Base-by-base conservation (phyloP, 2,329 filamentous ascomycete species). In the Fusarium virguliforme region DNA sequence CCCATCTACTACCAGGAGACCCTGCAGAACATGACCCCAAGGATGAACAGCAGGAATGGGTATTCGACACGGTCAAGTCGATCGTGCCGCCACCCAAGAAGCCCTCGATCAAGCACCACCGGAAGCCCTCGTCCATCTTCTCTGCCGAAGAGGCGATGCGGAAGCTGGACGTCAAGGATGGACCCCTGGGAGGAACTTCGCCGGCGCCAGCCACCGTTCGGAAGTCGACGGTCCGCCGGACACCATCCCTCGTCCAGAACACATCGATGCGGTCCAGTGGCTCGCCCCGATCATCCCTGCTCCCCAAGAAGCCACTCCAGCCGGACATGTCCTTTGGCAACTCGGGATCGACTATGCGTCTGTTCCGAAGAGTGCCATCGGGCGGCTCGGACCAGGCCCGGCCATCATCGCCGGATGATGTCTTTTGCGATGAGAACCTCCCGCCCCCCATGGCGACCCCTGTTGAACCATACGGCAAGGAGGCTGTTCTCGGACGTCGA, bases 321-420 rank as follows among this genome's bases (percentile, higher is more conserved):
- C 88, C 96, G 2, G 94, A 98, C 76, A 91, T 97, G 85, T 97
- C 92, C 6, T 98, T 97, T 81, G 96, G 95, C 57, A 98, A 98
- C 80, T 92, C 91, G 8, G 94, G 93, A 2, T 98, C 95, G 1
- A 97, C 95, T 15, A 94, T 97, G 72, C 91, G 95, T 60, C 91
- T 97, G 58, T 98, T 98, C 84, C 93, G 94, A 70, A 90, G 95
- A 26, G 94, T 97, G 1, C 87, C 88, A 1, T 96, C 95, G 0
- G 92, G 94, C 75, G 85, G 86, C 74, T 89, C 85, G 24, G 83
- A 81, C 6, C 81, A 82, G 1, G 81, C 78, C 30, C 75, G 79
- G 12, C 77, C 80, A 4, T 68, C 76, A 1, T 81, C 82, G 3
- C 75, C 82, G 5, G 83, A 83, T 34, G 82, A 84, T 62, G 77